Evolutionary conservation across 306 rosid species (phyloP).

Genomic region (Quercus gilva): DNA sequence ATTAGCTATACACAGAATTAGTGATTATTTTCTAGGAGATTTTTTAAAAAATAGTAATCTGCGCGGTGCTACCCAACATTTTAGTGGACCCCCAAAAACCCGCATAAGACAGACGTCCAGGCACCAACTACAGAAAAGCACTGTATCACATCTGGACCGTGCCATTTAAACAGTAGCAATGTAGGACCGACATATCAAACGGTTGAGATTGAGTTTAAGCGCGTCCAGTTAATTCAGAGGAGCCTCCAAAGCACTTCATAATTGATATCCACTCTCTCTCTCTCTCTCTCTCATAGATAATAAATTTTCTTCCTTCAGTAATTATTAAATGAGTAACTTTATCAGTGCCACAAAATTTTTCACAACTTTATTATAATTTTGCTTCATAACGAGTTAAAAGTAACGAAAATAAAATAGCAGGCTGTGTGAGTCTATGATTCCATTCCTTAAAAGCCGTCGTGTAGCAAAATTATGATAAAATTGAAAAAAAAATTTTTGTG

Average conservation of each 20-base stretch:
- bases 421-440: accelerated
- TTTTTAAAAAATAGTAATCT: not conserved
- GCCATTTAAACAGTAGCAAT: not conserved
- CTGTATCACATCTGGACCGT: constrained; percentile 3
- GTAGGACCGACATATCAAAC: constrained; percentile 11
- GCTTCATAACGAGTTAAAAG: accelerated
- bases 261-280: not conserved
- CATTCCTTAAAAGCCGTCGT: accelerated
- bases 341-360: no score
- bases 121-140: not conserved
- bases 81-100: not conserved
- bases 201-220: not conserved
- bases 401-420: accelerated
- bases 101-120: not conserved
- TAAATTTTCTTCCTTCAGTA: no score
- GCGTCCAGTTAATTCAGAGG: constrained; percentile 3
- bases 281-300: not conserved
- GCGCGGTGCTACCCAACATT: not conserved
- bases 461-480: accelerated
- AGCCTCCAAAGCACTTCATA: not conserved
- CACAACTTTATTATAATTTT: no score
- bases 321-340: no score
- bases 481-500: no score
- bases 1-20: no score
- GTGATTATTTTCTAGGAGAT: no score